Percentiles rank a stretch among this genome's conserved stretches.
Conservation (phyloP, 108 stramenopile species). For the Skeletonema grethae region DNA sequence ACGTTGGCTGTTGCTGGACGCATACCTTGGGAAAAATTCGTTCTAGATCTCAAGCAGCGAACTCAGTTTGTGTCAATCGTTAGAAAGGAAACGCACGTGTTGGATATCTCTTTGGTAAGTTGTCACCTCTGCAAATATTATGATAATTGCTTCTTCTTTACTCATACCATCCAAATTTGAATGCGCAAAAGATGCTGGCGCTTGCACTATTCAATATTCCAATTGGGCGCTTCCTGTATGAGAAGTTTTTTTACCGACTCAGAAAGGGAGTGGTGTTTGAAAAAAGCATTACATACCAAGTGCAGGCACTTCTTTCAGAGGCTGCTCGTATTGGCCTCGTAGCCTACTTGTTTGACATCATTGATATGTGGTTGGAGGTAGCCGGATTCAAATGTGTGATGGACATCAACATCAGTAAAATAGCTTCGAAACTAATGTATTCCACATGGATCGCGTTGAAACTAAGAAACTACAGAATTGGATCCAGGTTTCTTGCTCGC, state of each 20-base stretch:
- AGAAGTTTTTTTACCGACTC: conserved; percentile 27
- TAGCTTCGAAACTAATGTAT: conserved; percentile 33
- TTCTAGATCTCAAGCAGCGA: conserved; percentile 20
- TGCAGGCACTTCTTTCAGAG: conserved; percentile 24
- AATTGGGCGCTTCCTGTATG: conserved; percentile 19
- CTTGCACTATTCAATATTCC: conserved; percentile 28
- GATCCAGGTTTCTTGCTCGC: conserved; percentile 17
- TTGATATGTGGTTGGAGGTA: conserved; percentile 45
- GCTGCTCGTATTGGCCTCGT: conserved; percentile 44
- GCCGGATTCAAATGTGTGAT: conserved; percentile 29
- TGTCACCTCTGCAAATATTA: background rate
- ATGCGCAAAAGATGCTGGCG: conserved; percentile 19
- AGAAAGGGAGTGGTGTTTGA: conserved; percentile 29
- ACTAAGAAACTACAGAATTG: conserved; percentile 31
- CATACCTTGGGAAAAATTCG: conserved; percentile 45
- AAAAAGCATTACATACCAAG: conserved; percentile 38
- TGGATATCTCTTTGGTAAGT: background rate
- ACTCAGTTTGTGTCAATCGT: conserved; percentile 38
- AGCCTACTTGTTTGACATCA: conserved; percentile 37
- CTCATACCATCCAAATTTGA: conserved; percentile 11
- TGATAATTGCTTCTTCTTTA: background rate
- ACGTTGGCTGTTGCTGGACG: conserved; percentile 41
- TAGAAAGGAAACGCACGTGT: conserved; percentile 25
- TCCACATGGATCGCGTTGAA: conserved; percentile 40
- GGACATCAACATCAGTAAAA: conserved; percentile 29